Evolutionary conservation across 176 grass and related monocot genomes (phyloP).

Genomic region (Cocos nucifera): DNA sequence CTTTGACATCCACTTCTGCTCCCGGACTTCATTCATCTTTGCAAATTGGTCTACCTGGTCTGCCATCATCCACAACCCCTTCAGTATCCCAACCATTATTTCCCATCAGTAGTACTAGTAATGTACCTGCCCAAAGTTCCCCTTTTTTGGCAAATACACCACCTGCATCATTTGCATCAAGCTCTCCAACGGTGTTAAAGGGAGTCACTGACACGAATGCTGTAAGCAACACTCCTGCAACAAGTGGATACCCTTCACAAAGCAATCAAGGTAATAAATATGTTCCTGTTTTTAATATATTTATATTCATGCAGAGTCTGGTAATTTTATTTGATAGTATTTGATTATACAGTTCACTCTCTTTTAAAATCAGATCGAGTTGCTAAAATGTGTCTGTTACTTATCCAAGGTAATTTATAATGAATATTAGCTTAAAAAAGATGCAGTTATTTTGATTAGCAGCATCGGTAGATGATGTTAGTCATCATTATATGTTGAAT

Average conservation of each 20-base stretch:
- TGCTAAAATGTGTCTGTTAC: no score
- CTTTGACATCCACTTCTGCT: constrained; percentile 44
- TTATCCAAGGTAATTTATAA: no score
- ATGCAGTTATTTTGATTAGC: no score
- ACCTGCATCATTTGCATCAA: constrained; percentile 35
- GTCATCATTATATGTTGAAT: no score
- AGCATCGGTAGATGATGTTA: no score
- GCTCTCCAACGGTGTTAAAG: constrained; percentile 30
- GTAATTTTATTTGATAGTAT: no score
- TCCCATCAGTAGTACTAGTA: constrained; percentile 57
- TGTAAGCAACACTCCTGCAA: constrained; percentile 25
- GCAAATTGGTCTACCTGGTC: constrained; percentile 35
- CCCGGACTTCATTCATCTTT: constrained; percentile 53
- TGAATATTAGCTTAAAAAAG: no score
- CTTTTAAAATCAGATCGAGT: no score
- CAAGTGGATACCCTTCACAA: constrained; percentile 24
- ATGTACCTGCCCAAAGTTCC: constrained; percentile 38
- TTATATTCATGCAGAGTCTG: no score
- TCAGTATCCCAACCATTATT: constrained; percentile 78
- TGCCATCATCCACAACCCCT: constrained; percentile 46
- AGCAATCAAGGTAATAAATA: constrained; percentile 53
- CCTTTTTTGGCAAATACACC: constrained; percentile 32
- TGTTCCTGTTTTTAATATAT: no score
- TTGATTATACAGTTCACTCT: no score
- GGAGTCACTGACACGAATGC: constrained; percentile 8